Percentiles rank a stretch among this genome's conserved stretches.
Conservation (phyloP, 108 stramenopile genomes). For the Cyclostephanos tholiformis region DNA sequence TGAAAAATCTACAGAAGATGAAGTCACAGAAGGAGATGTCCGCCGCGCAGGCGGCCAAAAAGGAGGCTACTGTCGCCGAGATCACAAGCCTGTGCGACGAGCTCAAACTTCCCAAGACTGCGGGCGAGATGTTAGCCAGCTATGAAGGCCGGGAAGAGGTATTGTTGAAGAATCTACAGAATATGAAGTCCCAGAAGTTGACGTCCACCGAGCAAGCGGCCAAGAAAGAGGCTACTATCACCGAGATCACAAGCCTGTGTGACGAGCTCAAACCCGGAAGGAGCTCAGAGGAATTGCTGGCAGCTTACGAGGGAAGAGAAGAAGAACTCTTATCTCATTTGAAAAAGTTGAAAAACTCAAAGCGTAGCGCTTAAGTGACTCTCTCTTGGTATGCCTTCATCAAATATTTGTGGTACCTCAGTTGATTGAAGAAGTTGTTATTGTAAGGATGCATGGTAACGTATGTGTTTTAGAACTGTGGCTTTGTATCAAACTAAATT, state of each 20-base stretch:
- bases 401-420: too few relatives aligned
- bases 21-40: constrained; percentile 4
- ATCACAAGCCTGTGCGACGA: neutral
- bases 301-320: constrained; percentile 27
- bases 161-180: constrained; percentile 14
- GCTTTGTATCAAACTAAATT: too few relatives aligned
- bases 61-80: neutral
- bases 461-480: too few relatives aligned
- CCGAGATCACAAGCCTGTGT: constrained; percentile 6
- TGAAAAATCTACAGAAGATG: constrained; percentile 15
- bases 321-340: constrained; percentile 21
- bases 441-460: too few relatives aligned
- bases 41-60: neutral
- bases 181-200: constrained; percentile 8
- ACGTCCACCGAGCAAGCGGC: neutral
- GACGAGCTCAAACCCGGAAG: constrained; percentile 10
- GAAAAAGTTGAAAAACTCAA: constrained; percentile 10
- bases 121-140: neutral
- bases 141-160: constrained; percentile 12
- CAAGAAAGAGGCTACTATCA: constrained; percentile 2
- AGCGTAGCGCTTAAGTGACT: neutral
- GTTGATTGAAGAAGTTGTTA: too few relatives aligned
- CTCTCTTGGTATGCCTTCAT: neutral
- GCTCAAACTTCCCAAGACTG: constrained; percentile 2
- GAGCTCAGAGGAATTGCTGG: constrained; percentile 23